Conservation (phyloP, 371 early-diverging fungal genomes). For the Mortierella sp. region DNA sequence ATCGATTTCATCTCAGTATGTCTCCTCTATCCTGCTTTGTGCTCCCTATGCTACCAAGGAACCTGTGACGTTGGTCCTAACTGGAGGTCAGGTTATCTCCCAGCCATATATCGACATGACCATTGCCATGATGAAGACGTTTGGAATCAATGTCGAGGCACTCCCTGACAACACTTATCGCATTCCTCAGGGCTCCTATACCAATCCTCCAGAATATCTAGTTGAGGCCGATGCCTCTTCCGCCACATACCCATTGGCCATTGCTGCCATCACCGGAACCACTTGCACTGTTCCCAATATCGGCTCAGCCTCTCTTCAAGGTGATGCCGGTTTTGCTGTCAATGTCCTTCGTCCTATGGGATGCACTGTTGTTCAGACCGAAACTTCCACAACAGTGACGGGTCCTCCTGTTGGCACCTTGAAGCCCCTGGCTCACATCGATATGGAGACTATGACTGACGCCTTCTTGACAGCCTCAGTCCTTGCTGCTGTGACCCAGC, state of each 20-base stretch:
- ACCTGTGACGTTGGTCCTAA: conserved; percentile 85
- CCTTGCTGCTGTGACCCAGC: conserved; percentile 88
- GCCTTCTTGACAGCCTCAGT: conserved; percentile 97
- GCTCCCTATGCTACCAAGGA: conserved; percentile 91
- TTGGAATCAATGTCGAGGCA: conserved; percentile 88
- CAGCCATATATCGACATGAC: conserved; percentile 99
- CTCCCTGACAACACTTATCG: conserved; percentile 84
- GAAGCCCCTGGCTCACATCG: conserved; percentile 82
- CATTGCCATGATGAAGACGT: conserved; percentile 95
- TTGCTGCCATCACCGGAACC: conserved; percentile 96
- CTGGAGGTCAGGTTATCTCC: conserved; percentile 95
- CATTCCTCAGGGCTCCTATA: conserved; percentile 83
- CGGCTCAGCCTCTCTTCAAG: conserved; percentile 90
- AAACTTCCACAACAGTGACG: conserved; percentile 88
- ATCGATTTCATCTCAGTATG: conserved; percentile 96
- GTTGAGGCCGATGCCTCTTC: conserved; percentile 98
- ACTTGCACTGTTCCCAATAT: conserved; percentile 92
- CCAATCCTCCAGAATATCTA: conserved; percentile 85
- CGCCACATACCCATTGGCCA: conserved; percentile 97
- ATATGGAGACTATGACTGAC: conserved; percentile 99
- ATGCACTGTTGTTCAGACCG: conserved; percentile 88
- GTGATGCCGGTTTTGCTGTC: conserved; percentile 93
- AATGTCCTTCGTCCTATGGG: conserved; percentile 96
- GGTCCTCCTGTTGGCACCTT: conserved; percentile 86
- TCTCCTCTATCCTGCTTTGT: conserved; percentile 94